Evolutionary conservation across 1,284 basidiomycete species (phyloP).

Genomic region (Moesziomyces parantarcticus): DNA sequence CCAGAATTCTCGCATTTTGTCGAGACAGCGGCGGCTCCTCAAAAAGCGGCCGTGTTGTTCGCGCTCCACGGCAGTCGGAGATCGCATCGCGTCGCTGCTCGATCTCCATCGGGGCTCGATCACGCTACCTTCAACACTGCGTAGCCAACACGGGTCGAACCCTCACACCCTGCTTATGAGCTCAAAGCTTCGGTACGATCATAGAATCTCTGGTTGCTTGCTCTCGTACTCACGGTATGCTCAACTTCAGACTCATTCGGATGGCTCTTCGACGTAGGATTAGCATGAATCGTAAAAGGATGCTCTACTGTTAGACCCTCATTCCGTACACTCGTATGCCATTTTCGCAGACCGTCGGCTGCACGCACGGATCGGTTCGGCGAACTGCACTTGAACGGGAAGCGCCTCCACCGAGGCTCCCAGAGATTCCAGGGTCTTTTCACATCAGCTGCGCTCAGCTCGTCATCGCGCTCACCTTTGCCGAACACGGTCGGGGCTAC

Average conservation of each 20-base stretch:
- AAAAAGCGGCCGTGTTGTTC: constrained; percentile 3
- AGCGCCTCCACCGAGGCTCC: background rate
- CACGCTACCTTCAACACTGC: background rate
- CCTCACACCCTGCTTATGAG: too few relatives aligned
- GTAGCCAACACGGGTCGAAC: too few relatives aligned
- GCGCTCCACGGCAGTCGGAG: background rate
- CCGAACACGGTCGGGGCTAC: too few relatives aligned
- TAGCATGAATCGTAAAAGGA: too few relatives aligned
- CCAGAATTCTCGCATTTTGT: background rate
- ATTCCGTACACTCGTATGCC: too few relatives aligned
- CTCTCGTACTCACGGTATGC: too few relatives aligned
- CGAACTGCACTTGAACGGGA: too few relatives aligned
- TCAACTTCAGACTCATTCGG: too few relatives aligned
- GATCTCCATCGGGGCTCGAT: background rate
- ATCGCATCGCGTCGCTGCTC: background rate
- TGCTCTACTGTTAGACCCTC: background rate
- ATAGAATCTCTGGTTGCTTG: too few relatives aligned
- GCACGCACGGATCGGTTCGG: constrained; percentile 21
- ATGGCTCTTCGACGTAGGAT: too few relatives aligned
- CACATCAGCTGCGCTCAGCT: background rate
- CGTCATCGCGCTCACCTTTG: background rate
- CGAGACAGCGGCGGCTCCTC: background rate
- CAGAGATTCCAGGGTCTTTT: constrained; percentile 9
- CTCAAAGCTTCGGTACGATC: too few relatives aligned
- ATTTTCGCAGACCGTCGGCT: constrained; percentile 1